Percentiles rank a stretch among this genome's conserved stretches.
Conservation (phyloP, 1,139 yeast genomes). For the Yamadazyma epiphylla region DNA sequence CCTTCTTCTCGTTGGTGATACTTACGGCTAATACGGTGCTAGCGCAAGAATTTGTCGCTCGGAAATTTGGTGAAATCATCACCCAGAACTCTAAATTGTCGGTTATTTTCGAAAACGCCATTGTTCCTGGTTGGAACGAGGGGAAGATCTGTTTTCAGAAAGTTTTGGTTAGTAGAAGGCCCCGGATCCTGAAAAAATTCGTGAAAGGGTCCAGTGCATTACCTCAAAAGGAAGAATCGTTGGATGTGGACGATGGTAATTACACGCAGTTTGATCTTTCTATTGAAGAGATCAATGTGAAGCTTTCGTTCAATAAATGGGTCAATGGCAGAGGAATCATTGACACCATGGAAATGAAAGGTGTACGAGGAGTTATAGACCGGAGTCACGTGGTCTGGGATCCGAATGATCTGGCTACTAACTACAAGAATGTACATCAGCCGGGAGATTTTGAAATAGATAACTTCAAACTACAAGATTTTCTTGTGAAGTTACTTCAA, state of each 20-base stretch:
- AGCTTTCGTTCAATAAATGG: constrained; percentile 83
- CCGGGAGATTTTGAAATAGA: constrained; percentile 95
- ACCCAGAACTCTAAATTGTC: constrained; percentile 84
- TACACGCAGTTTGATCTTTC: constrained; percentile 93
- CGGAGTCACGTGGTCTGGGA: constrained; percentile 85
- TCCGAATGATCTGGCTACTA: constrained; percentile 76
- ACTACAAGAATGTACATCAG: constrained; percentile 65
- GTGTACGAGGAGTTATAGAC: constrained; percentile 88
- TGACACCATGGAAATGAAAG: constrained; percentile 76
- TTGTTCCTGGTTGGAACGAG: constrained; percentile 91
- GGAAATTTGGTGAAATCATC: constrained; percentile 73
- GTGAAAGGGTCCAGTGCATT: constrained; percentile 64
- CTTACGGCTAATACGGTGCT: constrained; percentile 79
- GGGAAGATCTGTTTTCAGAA: constrained; percentile 82
- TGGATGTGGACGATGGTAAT: constrained; percentile 69
- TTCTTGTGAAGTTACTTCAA: constrained; percentile 74
- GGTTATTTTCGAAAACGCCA: constrained; percentile 89
- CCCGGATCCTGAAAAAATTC: constrained; percentile 50
- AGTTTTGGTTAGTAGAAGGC: constrained; percentile 84
- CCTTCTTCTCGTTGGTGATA: constrained; percentile 77
- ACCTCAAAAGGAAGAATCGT: constrained; percentile 12
- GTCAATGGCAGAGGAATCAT: constrained; percentile 85
- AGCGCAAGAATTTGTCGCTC: constrained; percentile 87
- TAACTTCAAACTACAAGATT: constrained; percentile 77
- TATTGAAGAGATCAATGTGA: constrained; percentile 78